These are phyloP conservation scores for Nemania serpens DNA, from an alignment of 2,329 filamentous ascomycete species.

Conservation along the genomic window DNA sequence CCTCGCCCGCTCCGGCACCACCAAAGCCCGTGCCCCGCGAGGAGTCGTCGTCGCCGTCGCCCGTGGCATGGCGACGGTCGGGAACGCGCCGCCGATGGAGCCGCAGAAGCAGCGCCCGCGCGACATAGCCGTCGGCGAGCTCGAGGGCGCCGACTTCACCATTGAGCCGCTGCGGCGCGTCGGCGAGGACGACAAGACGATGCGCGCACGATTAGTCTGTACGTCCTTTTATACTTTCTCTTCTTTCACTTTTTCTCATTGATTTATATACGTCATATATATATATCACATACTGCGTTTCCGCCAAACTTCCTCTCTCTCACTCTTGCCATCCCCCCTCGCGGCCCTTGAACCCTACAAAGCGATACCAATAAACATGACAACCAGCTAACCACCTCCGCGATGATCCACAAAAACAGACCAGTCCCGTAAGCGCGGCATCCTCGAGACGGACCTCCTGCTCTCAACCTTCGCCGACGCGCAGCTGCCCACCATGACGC, in stretches of 20 bases:
- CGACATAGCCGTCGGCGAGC: slow-evolving; percentile 82
- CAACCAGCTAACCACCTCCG: slow-evolving; percentile 2
- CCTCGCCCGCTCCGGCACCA: background rate
- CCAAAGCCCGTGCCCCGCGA: slow-evolving; percentile 20
- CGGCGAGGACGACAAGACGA: slow-evolving; percentile 84
- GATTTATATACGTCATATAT: no score
- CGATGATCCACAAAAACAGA: slow-evolving; percentile 57
- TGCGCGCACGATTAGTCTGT: slow-evolving; percentile 81
- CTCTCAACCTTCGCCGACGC: slow-evolving; percentile 91
- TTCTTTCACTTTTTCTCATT: background rate
- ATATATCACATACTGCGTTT: no score
- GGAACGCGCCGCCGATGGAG: slow-evolving; percentile 39
- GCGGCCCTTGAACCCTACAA: no score
- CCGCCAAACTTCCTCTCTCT: background rate
- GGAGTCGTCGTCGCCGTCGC: slow-evolving; percentile 24
- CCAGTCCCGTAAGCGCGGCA: slow-evolving; percentile 95
- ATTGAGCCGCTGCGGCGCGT: slow-evolving; percentile 86
- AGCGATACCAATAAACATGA: background rate
- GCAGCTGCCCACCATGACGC: slow-evolving; percentile 75
- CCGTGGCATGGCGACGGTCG: slow-evolving; percentile 29
- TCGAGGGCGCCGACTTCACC: slow-evolving; percentile 83
- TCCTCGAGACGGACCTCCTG: slow-evolving; percentile 91
- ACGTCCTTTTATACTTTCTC: slow-evolving; percentile 43
- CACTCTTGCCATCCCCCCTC: no score
- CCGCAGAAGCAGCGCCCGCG: slow-evolving; percentile 32